phyloP scores from a whole-genome alignment of 768 basidiomycete genomes.

The Russula foetens region DNA sequence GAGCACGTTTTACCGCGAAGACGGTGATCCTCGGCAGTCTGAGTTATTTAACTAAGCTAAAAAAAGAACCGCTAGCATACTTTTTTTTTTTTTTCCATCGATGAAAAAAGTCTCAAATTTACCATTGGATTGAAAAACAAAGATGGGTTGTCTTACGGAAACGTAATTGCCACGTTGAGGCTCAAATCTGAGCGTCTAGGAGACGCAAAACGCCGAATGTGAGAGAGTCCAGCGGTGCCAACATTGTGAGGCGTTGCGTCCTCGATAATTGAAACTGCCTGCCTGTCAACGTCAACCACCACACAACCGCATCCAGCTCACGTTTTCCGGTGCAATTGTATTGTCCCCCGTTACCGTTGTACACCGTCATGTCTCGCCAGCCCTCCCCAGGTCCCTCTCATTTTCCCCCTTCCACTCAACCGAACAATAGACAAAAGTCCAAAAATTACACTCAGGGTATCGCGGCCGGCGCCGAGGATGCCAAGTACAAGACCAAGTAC shows the following conservation, averaged over 20 bases:
- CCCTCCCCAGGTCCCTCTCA: slow-evolving; percentile 31
- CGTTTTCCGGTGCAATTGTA: slow-evolving; percentile 21
- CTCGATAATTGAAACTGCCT: slow-evolving; percentile 2
- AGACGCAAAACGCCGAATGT: slow-evolving; percentile 29
- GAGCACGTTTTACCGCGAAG: slow-evolving; percentile 6
- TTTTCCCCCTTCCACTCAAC: slow-evolving; percentile 15
- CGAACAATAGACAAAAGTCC: slow-evolving; percentile 34
- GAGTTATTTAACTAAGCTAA: no score
- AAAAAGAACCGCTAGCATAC: no score
- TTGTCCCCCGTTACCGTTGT: slow-evolving; percentile 30
- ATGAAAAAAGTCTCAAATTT: no score
- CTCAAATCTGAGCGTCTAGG: background rate
- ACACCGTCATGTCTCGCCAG: slow-evolving; percentile 59
- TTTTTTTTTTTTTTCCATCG: no score
- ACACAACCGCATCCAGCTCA: slow-evolving; percentile 22
- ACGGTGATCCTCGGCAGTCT: slow-evolving; percentile 8
- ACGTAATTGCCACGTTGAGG: background rate
- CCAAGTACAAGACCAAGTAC: slow-evolving; percentile 83
- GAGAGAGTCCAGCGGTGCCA: slow-evolving; percentile 24
- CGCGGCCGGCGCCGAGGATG: slow-evolving; percentile 74
- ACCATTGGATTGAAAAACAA: background rate
- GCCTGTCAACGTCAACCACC: slow-evolving; percentile 24
- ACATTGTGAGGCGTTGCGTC: slow-evolving; percentile 3
- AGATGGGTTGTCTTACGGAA: no score
- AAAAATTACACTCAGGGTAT: slow-evolving; percentile 49